Percentiles rank a stretch among this genome's conserved stretches.
Evolutionary conservation across 1,139 yeast species (phyloP).

Genomic region (Blastobotrys petasosporus): DNA sequence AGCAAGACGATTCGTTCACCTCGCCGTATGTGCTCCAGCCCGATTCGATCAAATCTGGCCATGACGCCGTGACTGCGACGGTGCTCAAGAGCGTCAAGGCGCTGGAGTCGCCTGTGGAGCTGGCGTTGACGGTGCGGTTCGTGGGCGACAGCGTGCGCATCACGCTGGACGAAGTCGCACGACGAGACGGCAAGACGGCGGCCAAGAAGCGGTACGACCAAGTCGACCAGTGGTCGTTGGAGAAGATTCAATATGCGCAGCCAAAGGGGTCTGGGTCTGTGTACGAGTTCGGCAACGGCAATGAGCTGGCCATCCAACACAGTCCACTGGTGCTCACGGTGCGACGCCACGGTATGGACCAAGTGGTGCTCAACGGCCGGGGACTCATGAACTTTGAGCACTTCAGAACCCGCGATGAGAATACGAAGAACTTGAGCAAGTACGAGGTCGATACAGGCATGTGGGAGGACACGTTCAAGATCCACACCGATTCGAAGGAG

Average conservation of each 20-base stretch:
- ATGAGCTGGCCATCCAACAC: constrained; percentile 38
- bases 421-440: constrained; percentile 10
- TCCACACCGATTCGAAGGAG: constrained; percentile 53
- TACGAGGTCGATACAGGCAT: constrained; percentile 25
- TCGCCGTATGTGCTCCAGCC: constrained; percentile 4
- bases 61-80: neutral
- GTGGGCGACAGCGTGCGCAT: neutral
- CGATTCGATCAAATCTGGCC: neutral
- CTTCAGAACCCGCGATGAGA: constrained; percentile 38
- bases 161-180: constrained; percentile 6
- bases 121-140: constrained; percentile 3
- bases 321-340: constrained; percentile 49
- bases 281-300: constrained; percentile 16
- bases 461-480: constrained; percentile 36
- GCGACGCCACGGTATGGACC: constrained; percentile 39
- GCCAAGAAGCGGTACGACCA: constrained; percentile 6
- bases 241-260: neutral
- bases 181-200: constrained; percentile 5
- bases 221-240: constrained; percentile 9
- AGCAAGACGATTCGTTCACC: neutral
- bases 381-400: constrained; percentile 73
- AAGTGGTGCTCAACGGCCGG: constrained; percentile 60
- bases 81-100: neutral
- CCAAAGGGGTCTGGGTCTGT: neutral
- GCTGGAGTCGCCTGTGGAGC: constrained; percentile 3